Evolutionary conservation across 1,284 basidiomycete species (phyloP).

Genomic region (Naganishia liquefaciens): DNA sequence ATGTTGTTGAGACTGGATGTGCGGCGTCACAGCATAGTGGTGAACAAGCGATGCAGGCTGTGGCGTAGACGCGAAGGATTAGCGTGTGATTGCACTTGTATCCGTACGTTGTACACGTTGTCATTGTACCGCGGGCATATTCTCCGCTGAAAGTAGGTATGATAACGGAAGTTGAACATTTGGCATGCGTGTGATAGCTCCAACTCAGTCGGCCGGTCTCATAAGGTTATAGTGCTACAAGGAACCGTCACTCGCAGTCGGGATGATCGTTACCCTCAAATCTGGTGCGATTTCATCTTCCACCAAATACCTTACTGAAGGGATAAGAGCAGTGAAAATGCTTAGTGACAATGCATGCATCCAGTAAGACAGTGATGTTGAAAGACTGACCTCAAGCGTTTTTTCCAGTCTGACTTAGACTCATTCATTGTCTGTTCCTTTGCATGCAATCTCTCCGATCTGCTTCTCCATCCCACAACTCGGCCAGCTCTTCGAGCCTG

Average conservation of each 20-base stretch:
- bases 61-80: neutral
- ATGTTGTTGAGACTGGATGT: neutral
- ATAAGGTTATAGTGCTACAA: too few species aligned
- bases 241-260: too few species aligned
- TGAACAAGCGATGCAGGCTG: neutral
- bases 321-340: neutral
- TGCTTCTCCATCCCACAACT: constrained; percentile 5
- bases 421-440: neutral
- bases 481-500: constrained; percentile 5
- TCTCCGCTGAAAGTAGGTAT: too few species aligned
- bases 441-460: constrained; percentile 7
- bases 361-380: neutral
- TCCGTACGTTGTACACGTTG: neutral
- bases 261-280: neutral
- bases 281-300: neutral
- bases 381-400: neutral
- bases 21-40: neutral
- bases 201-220: too few species aligned
- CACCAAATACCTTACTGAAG: constrained; percentile 16
- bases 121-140: neutral
- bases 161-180: too few species aligned
- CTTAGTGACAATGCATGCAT: neutral
- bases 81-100: neutral
- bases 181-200: too few species aligned
- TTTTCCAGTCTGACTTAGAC: constrained; percentile 12